Evolutionary conservation across 352 stramenopile species (phyloP), one percentile per base, ranked within the genome.

Genomic region (Globisporangium emineosum): DNA sequence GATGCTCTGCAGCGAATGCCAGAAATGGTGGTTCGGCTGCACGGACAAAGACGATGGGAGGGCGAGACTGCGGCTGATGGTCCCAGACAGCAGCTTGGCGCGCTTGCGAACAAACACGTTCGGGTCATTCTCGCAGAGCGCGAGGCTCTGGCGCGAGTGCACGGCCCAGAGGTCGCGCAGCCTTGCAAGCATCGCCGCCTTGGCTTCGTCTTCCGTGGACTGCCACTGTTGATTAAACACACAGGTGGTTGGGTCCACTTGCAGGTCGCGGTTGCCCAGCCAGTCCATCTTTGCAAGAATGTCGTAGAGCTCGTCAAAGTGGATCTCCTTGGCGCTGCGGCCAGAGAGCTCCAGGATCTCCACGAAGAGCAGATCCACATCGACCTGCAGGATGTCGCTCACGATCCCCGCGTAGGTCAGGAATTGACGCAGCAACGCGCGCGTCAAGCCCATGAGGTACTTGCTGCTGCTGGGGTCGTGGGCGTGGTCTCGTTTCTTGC

Each of bases 121-220:
- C 1, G 73, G 79, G 47, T 90, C 81, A 50, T 85, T 84, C 32
- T 75, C 78, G 19, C 72, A 81, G 9, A 90, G 5, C 2, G 64
- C 65, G 1, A 87, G 57, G 19, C 60, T 77, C 23, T 72, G 61
- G 5, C 65, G 70, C 27, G 71, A 61, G 27, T 83, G 65, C 10
- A 76, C 50, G 1, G 52, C 63, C 77, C 81, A 88, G 25, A 75
- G 64, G 2, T 83, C 60, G 0, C 66, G 58, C 10, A 86, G 35
- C 13, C 62, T 62, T 1, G 8, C 13, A 5, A 32, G 67, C 61
- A 47, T 55, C 37, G 8, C 55, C 17, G 7, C 13, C 5, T 29
- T 63, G 4, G 21, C 35, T 15, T 62, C 66, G 21, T 62, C 57
- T 4, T 21, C 37, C 6, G 49, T 56, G 3, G 45, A 9, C 19